Base-by-base conservation (phyloP, 2,329 filamentous ascomycete species). In the Chaetomium olivaceum region DNA sequence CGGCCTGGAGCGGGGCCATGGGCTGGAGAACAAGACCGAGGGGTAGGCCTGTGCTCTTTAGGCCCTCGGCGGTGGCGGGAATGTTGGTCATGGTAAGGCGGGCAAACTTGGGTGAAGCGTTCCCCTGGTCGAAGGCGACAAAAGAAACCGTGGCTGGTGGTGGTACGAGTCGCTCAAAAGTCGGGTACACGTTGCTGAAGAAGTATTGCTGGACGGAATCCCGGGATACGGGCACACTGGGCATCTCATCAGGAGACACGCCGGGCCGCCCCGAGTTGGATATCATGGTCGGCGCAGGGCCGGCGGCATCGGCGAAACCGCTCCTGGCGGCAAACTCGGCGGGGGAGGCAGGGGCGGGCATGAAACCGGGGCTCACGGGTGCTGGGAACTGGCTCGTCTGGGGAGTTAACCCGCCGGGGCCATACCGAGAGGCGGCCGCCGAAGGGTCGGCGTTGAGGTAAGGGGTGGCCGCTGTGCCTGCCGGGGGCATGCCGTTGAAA, bases 111-210 rank as follows among this genome's bases (percentile, higher is more conserved):
- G 95, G 95, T 16, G 95, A 97, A 5, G 95, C 90, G 76, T 97
- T 99, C 73, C 95, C 95, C 77, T 99, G 95, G 73, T 99, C 95
- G 73, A 89, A 91, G n/a, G 93, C 91, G 46, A 97, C 90, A 74
- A 95, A 98, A 2, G 95, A 93, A 25, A 95, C 85, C 5, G 91
- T 87, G 16, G 93, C 91, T 2, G 95, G 93, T 56, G 95, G 95
- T 12, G 95, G 93, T 2, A 97, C 84, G 75, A 97, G 93, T 66
- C 91, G 91, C 79, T 98, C 94, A 80, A 98, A 96, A 3, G 95
- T 99, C 21, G 94, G 93, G 76, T 97, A 98, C 60, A 96, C 84
- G 77, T 97, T 91, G 71, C 85, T 88, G 72, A 96, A 85, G 76
- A 94, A 99, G 80, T 93, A 90, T 70, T 90, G 89, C 70, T 95